These are phyloP conservation scores for Pichia sp. DNA, from an alignment of 1,139 yeast species.

Conservation along the genomic window DNA sequence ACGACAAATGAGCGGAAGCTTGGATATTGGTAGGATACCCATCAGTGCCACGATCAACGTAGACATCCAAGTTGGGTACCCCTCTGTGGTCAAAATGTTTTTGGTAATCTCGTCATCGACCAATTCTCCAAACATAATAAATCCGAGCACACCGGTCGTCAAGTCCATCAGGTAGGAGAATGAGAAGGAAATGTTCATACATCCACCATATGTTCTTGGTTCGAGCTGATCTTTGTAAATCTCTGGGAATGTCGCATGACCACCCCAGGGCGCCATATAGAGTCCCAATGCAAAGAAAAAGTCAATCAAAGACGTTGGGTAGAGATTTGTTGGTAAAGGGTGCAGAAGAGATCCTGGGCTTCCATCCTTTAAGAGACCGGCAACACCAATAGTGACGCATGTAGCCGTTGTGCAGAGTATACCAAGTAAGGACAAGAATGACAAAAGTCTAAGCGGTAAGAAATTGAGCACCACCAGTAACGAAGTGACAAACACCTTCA, in stretches of 20 bases:
- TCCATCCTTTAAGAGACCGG: constrained; percentile 44
- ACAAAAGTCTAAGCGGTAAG: constrained; percentile 64
- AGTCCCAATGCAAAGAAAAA: constrained; percentile 46
- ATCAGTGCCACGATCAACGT: constrained; percentile 61
- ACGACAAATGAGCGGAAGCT: constrained; percentile 79
- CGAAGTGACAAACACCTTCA: constrained; percentile 45
- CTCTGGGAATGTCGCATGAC: constrained; percentile 58
- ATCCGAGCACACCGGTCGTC: constrained; percentile 74
- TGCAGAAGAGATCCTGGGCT: constrained; percentile 42
- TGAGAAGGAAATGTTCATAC: constrained; percentile 49
- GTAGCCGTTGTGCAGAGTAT: constrained; percentile 64
- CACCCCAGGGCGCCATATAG: constrained; percentile 57
- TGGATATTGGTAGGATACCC: constrained; percentile 79
- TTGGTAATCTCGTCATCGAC: constrained; percentile 82
- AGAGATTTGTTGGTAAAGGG: constrained; percentile 36
- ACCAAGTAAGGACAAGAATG: constrained; percentile 69
- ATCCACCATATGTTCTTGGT: constrained; percentile 41
- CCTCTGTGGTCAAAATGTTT: constrained; percentile 58
- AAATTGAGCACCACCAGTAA: constrained; percentile 56
- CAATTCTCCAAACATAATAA: constrained; percentile 74
- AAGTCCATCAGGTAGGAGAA: constrained; percentile 68
- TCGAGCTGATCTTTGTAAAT: constrained; percentile 50
- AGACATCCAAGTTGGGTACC: constrained; percentile 65
- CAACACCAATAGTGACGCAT: constrained; percentile 46
- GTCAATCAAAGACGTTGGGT: constrained; percentile 37